These are phyloP conservation scores for Rosa rugosa DNA, from an alignment of 306 rosid genomes.

Conservation along the genomic window DNA sequence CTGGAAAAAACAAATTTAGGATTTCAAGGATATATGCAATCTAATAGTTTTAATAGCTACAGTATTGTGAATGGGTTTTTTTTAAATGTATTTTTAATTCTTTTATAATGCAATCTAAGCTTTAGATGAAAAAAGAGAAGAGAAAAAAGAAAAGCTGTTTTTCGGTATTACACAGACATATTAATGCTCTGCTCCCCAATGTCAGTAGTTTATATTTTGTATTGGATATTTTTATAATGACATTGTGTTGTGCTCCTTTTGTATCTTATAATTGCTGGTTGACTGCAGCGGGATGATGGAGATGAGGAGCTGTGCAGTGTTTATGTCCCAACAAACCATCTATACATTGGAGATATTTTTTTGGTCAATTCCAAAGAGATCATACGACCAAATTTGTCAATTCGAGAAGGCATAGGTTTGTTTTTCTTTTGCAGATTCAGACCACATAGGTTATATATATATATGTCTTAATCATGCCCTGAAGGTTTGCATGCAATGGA, in stretches of 20 bases:
- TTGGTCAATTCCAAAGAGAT: constrained; percentile 78
- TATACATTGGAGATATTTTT: constrained; percentile 76
- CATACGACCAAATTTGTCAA: constrained; percentile 83
- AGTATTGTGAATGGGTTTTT: neutral
- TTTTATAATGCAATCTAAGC: neutral
- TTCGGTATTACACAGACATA: neutral
- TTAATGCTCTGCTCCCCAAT: neutral
- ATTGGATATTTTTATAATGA: neutral
- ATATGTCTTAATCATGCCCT: neutral
- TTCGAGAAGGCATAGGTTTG: constrained; percentile 93
- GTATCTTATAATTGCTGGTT: constrained; percentile 16
- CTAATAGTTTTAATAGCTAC: neutral
- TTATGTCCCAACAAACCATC: constrained; percentile 92
- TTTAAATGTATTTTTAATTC: neutral
- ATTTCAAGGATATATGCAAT: neutral
- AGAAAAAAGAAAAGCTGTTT: neutral
- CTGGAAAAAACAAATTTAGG: neutral
- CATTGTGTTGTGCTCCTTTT: neutral
- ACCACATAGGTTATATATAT: neutral
- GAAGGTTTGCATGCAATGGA: neutral
- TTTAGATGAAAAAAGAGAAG: neutral
- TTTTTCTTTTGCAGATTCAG: constrained; percentile 12
- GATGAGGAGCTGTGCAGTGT: constrained; percentile 93
- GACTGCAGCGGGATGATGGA: constrained; percentile 66
- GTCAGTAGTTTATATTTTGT: neutral